phyloP scores from a whole-genome alignment of 495 filamentous ascomycete genomes.

The Margaritispora aquatica region DNA sequence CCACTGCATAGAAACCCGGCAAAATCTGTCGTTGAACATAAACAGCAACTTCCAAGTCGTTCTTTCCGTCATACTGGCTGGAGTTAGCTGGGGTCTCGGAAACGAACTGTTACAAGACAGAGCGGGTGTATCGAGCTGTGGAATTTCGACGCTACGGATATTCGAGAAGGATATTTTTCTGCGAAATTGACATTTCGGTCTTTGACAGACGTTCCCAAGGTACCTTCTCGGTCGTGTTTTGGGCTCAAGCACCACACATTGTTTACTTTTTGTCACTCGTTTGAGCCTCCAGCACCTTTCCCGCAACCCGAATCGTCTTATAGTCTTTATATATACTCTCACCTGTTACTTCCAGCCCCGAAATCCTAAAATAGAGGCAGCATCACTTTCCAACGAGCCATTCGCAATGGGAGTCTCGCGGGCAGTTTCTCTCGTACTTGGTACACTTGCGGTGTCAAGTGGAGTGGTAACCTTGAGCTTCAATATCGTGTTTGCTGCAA shows the following conservation, averaged over 20 bases:
- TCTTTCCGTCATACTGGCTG: slow-evolving; percentile 1
- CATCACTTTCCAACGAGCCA: background rate
- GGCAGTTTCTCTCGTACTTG: slow-evolving; percentile 18
- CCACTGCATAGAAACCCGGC: slow-evolving; percentile 13
- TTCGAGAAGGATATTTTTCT: background rate
- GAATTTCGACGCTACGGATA: slow-evolving; percentile 5
- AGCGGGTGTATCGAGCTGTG: slow-evolving; percentile 1
- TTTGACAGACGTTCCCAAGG: slow-evolving; percentile 13
- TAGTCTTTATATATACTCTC: slow-evolving; percentile 8
- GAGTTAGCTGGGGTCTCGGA: background rate
- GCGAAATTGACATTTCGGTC: slow-evolving; percentile 9
- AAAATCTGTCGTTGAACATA: slow-evolving; percentile 2
- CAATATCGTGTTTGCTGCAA: slow-evolving; percentile 27
- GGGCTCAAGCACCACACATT: slow-evolving; percentile 10
- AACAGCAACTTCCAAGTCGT: slow-evolving; percentile 5
- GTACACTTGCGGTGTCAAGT: slow-evolving; percentile 22
- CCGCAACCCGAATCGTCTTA: background rate
- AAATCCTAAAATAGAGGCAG: too few species aligned
- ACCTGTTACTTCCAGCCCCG: too few species aligned
- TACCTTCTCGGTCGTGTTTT: background rate
- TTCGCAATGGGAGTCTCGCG: slow-evolving; percentile 11
- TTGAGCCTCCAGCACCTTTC: slow-evolving; percentile 12
- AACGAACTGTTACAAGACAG: slow-evolving; percentile 2
- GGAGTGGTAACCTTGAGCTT: slow-evolving; percentile 24
- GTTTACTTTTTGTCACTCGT: slow-evolving; percentile 24